These are phyloP conservation scores for Erysimum cheiri DNA, from an alignment of 441 rosid genomes.

Conservation along the genomic window DNA sequence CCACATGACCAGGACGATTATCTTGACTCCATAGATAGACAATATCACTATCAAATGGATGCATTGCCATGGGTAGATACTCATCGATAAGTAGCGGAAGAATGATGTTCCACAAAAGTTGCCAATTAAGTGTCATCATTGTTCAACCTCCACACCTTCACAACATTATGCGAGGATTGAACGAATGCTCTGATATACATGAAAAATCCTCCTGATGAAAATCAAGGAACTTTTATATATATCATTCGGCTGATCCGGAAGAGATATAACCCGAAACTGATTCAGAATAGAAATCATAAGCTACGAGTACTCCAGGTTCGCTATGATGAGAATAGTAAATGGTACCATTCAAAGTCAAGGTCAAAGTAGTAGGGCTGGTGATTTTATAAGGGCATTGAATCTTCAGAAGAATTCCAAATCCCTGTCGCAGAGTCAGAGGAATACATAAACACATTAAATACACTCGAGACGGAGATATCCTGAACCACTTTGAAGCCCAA, in stretches of 20 bases:
- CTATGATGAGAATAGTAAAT: not conserved
- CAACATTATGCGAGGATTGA: not conserved
- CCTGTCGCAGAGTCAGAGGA: slow-evolving; percentile 3
- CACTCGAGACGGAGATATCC: not conserved
- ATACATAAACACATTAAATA: not conserved
- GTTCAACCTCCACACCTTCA: slow-evolving; percentile 23
- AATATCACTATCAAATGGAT: not conserved
- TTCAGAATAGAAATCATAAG: slow-evolving; percentile 19
- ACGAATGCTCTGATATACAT: not conserved
- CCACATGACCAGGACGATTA: not conserved
- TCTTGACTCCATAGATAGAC: not conserved
- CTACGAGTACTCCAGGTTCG: not conserved
- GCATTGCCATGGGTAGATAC: not conserved
- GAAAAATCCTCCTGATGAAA: not conserved
- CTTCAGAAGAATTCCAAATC: slow-evolving; percentile 12
- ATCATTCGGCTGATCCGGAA: slow-evolving; percentile 1
- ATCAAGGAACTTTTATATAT: not conserved
- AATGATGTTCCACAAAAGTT: not conserved
- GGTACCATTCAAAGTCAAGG: not conserved
- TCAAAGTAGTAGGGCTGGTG: not conserved
- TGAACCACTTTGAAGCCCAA: slow-evolving; percentile 12
- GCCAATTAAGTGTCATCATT: not conserved
- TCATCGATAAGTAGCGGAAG: not conserved
- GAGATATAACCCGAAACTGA: not conserved
- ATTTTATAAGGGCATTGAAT: not conserved